phyloP scores from a whole-genome alignment of 345 rosid species.

The Eucalyptus polyanthemos region DNA sequence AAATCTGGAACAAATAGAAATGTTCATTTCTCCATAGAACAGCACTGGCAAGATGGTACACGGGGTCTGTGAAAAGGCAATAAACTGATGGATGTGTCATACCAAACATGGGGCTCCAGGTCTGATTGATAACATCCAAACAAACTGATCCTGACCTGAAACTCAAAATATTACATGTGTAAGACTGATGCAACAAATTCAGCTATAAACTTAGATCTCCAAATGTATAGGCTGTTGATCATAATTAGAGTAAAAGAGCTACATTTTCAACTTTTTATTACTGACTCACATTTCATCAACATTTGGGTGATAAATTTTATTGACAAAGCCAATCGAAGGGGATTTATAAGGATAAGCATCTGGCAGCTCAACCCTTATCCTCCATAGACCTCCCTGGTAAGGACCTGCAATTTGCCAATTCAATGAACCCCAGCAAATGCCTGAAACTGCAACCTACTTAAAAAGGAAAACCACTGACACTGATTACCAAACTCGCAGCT shows the following conservation, averaged over 20 bases:
- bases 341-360: slow-evolving; percentile 99
- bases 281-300: slow-evolving; percentile 91
- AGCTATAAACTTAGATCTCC: background rate
- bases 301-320: slow-evolving; percentile 96
- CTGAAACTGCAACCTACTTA: background rate
- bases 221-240: background rate
- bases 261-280: background rate
- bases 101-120: slow-evolving; percentile 99
- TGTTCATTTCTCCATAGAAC: background rate
- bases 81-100: background rate
- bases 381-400: slow-evolving; percentile 93
- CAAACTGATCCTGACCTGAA: slow-evolving; percentile 97
- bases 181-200: background rate
- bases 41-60: background rate
- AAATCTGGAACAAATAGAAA: slow-evolving; percentile 41
- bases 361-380: slow-evolving; percentile 92
- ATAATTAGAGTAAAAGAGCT: background rate
- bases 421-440: background rate
- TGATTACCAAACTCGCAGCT: background rate
- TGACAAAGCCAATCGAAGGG: slow-evolving; percentile 90
- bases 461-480: background rate
- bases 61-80: background rate
- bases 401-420: slow-evolving; percentile 33
- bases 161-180: background rate
- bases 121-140: slow-evolving; percentile 94